Evolutionary conservation across 768 basidiomycete species (phyloP), one percentile per base, ranked within the genome.

Genomic region (Antrodiella citrinella): DNA sequence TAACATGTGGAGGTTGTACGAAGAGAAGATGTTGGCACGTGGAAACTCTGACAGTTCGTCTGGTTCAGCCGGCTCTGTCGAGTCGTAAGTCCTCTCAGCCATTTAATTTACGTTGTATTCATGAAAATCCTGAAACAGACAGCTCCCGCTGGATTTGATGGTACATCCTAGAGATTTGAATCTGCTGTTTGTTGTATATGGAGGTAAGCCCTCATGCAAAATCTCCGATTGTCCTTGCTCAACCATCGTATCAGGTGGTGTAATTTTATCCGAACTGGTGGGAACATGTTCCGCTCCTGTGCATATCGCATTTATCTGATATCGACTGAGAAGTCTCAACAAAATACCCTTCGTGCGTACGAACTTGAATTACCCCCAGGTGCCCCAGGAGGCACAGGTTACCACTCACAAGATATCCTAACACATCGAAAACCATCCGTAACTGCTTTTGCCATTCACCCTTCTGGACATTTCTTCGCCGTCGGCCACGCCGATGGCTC

Each of bases 401-500:
- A 85, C 63, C 65, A 69, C 12, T 67, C 12, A 44, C 50, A 88
- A 81, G 76, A 80, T 47, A 69, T 91, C n/a, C 73, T 91, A 44
- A 78, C 71, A 0, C 84, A 84, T 62, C 77, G 91, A 0, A 72
- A 77, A 38, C 79, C 83, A 1, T 68, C 72, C n/a, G 85, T 87
- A 4, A 90, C 85, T 0, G 77, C 80, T 23, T 54, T 92, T 3
- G 72, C 84, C 3, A 71, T 91, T 54, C 82, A 92, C 62, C 88
- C 90, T 4, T 69, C 83, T 26, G 85, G 71, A 0, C 82, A 90
- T 52, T 73, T 90, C 52, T 84, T 95, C 52, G 87, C 78, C 19
- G 83, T 80, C 11, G 91, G 92, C 0, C 77, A 93, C 60, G 72
- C 79, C 15, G 92, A 95, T 63, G 91, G 92, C 5, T 82, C 79